These are phyloP conservation scores for Xylariaceae sp. DNA, from an alignment of 2,329 filamentous ascomycete species.

Conservation along the genomic window DNA sequence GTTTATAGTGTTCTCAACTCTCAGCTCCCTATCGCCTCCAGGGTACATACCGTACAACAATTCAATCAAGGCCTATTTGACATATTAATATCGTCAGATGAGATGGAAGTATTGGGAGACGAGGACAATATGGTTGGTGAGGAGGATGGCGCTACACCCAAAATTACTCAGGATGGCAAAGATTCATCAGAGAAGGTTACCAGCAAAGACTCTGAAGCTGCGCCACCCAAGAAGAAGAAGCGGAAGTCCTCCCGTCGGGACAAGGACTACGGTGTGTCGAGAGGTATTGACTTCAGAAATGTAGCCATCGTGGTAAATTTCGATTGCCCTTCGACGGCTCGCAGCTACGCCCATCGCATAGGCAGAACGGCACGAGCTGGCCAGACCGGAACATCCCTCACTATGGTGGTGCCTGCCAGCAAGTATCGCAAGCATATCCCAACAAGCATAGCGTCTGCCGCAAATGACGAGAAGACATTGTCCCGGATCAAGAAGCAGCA, in stretches of 20 bases:
- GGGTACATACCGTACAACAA: conserved; percentile 91
- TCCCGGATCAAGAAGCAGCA: conserved; percentile 76
- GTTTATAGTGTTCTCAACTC: conserved; percentile 59
- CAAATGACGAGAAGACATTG: conserved; percentile 80
- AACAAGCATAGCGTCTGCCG: conserved; percentile 67
- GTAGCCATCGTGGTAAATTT: conserved; percentile 95
- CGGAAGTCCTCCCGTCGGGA: conserved; percentile 61
- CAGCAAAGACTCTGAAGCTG: conserved; percentile 27
- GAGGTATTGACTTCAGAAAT: conserved; percentile 95
- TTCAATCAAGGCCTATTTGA: conserved; percentile 98
- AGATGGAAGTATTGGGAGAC: conserved; percentile 74
- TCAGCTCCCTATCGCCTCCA: conserved; percentile 85
- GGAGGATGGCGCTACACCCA: conserved; percentile 29
- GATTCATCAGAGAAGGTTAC: conserved; percentile 31
- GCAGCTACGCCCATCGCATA: conserved; percentile 95
- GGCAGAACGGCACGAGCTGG: conserved; percentile 88
- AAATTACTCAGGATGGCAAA: conserved; percentile 43
- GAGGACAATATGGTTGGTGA: conserved; percentile 41
- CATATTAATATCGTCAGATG: conserved; percentile 94
- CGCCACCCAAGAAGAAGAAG: conserved; percentile 54
- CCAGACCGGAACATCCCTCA: conserved; percentile 90
- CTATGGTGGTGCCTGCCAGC: conserved; percentile 80
- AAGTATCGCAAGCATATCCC: conserved; percentile 85
- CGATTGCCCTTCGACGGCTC: conserved; percentile 80
- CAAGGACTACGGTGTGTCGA: conserved; percentile 89